Conservation (phyloP, 441 rosid species). For the California macrophylla region DNA sequence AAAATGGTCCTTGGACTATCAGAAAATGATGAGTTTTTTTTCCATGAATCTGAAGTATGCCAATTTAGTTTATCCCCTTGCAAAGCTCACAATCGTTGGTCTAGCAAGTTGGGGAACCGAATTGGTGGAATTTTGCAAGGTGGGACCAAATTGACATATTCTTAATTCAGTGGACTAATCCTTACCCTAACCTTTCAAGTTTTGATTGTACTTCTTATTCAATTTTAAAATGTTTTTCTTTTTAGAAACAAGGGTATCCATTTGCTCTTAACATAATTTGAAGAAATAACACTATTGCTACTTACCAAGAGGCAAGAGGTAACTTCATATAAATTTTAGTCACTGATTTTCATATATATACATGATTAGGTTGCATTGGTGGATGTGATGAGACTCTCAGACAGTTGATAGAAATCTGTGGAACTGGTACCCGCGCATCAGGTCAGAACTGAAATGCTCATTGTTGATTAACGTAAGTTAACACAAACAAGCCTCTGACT, state of each 20-base stretch:
- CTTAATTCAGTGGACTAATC: no score
- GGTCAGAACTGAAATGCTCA: slow-evolving; percentile 31
- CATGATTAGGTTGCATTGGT: slow-evolving; percentile 72
- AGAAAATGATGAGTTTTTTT: no score
- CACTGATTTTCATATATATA: slow-evolving; percentile 13
- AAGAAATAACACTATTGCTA: not conserved
- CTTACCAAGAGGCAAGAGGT: not conserved
- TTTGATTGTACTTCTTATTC: not conserved
- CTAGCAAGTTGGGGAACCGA: no score
- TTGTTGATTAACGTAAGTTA: not conserved
- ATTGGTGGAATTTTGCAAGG: no score
- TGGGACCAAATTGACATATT: no score
- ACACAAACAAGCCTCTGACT: slow-evolving; percentile 11
- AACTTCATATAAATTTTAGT: not conserved
- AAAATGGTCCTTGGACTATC: no score
- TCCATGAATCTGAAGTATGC: no score
- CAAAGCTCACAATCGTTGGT: no score
- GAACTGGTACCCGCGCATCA: slow-evolving; percentile 81
- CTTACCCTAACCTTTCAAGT: no score
- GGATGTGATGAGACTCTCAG: slow-evolving; percentile 77
- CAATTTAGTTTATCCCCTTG: no score
- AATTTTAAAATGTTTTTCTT: no score
- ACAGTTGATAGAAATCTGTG: slow-evolving; percentile 79
- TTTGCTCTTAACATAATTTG: not conserved
- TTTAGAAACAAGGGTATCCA: not conserved